These are phyloP conservation scores for Pyrenophora tritici-repentis DNA, from an alignment of 2,329 filamentous ascomycete genomes.

Conservation along the genomic window DNA sequence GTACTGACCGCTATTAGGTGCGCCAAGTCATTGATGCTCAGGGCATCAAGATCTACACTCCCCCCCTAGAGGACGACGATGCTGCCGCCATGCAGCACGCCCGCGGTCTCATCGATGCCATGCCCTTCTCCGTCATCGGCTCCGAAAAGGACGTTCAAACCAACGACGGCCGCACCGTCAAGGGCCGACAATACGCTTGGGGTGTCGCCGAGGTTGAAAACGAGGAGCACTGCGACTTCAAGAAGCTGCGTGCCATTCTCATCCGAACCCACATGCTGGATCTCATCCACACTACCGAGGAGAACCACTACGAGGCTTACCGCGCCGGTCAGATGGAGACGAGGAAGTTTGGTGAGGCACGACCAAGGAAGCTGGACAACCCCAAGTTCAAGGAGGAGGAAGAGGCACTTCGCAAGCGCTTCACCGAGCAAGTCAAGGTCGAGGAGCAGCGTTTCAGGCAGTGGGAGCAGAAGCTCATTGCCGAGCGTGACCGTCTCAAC, in stretches of 20 bases:
- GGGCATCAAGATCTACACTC: constrained; percentile 99
- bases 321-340: constrained; percentile 99
- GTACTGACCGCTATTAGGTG: constrained; percentile 63
- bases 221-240: constrained; percentile 99
- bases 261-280: constrained; percentile 99
- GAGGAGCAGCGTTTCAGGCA: constrained; percentile 99
- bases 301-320: constrained; percentile 99
- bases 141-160: constrained; percentile 99
- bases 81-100: constrained; percentile 95
- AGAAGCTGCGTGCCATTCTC: constrained; percentile 98
- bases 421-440: constrained; percentile 99
- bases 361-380: constrained; percentile 97
- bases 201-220: constrained; percentile 99
- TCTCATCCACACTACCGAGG: constrained; percentile 98
- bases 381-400: constrained; percentile 99
- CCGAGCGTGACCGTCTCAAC: constrained; percentile 97
- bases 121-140: constrained; percentile 98
- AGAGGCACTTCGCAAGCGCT: constrained; percentile 95
- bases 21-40: constrained; percentile 95
- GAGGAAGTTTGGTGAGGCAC: constrained; percentile 96
- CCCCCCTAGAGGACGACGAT: constrained; percentile 96
- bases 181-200: constrained; percentile 99
- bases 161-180: constrained; percentile 91
- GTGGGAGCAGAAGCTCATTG: constrained; percentile 99
- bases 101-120: constrained; percentile 89